Evolutionary conservation across 1,284 basidiomycete genomes (phyloP).

Genomic region (Microbotryum saponariae): DNA sequence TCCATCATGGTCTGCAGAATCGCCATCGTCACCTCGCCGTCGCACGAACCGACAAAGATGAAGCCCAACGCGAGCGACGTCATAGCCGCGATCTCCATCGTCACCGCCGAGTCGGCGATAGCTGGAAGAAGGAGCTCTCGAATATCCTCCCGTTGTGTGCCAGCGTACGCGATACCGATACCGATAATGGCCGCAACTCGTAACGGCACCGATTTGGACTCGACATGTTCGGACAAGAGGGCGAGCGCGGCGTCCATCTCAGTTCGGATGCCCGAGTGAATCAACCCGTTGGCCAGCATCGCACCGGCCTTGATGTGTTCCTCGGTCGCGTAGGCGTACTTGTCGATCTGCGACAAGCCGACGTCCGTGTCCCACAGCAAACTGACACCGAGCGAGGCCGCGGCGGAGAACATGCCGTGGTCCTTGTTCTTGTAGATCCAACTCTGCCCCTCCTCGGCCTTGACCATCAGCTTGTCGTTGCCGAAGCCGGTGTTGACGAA

Average conservation of each 20-base stretch:
- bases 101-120: conserved; percentile 67
- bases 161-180: conserved; percentile 88
- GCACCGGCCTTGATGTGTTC: conserved; percentile 98
- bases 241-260: conserved; percentile 92
- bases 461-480: conserved; percentile 97
- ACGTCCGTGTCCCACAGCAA: conserved; percentile 95
- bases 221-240: conserved; percentile 82
- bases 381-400: conserved; percentile 86
- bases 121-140: conserved; percentile 67
- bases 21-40: conserved; percentile 83
- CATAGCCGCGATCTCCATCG: conserved; percentile 84
- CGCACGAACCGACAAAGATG: conserved; percentile 89
- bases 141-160: conserved; percentile 82
- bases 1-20: conserved; percentile 94
- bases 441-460: conserved; percentile 87
- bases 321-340: conserved; percentile 92
- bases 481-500: conserved; percentile 99
- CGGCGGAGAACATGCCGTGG: conserved; percentile 92
- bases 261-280: conserved; percentile 81
- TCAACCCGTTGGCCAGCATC: conserved; percentile 85
- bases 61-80: conserved; percentile 86
- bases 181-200: conserved; percentile 82
- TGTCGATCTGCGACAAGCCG: conserved; percentile 91
- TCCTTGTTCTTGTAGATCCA: conserved; percentile 99
- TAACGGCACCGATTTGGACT: conserved; percentile 74